A percentile compares a stretch with the other conserved stretches of the same genome.
Evolutionary conservation across 768 basidiomycete species (phyloP).

Genomic region (Trametes sanguinea): DNA sequence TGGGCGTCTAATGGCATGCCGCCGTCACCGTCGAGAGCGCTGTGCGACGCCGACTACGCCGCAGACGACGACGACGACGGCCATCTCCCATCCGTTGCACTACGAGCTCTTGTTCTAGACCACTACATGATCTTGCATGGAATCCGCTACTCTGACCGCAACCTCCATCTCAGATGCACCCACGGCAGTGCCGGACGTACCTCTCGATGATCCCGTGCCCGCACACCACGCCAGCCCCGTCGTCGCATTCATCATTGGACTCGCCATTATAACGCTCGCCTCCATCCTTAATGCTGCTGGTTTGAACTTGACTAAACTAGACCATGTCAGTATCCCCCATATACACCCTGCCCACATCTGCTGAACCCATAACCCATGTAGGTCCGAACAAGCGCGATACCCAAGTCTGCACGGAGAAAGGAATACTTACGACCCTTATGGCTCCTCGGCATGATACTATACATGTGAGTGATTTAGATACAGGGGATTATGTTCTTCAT

Average conservation of each 20-base stretch:
- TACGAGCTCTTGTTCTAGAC: neutral
- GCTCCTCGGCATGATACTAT: conserved; percentile 91
- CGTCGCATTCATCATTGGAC: conserved; percentile 79
- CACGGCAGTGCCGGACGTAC: neutral
- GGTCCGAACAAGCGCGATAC: conserved; percentile 75
- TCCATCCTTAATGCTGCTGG: conserved; percentile 90
- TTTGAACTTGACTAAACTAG: conserved; percentile 92
- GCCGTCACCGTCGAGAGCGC: conserved; percentile 10
- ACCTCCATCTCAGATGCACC: conserved; percentile 2
- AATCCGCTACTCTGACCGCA: conserved; percentile 7
- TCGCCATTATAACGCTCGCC: conserved; percentile 80
- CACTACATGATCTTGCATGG: conserved; percentile 18
- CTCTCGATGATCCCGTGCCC: conserved; percentile 28
- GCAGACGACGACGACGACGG: conserved; percentile 7
- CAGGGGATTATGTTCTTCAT: too few relatives aligned
- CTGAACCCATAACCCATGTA: conserved; percentile 26
- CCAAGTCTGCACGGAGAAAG: conserved; percentile 68
- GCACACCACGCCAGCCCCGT: conserved; percentile 55
- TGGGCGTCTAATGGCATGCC: conserved; percentile 9
- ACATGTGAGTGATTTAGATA: conserved; percentile 60
- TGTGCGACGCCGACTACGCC: conserved; percentile 12
- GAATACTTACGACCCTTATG: conserved; percentile 88
- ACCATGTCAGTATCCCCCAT: conserved; percentile 55
- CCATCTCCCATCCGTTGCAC: neutral
- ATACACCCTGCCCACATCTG: neutral